Evolutionary conservation across 2,329 filamentous ascomycete species (phyloP).

Genomic region (Microdochium bolleyi): DNA sequence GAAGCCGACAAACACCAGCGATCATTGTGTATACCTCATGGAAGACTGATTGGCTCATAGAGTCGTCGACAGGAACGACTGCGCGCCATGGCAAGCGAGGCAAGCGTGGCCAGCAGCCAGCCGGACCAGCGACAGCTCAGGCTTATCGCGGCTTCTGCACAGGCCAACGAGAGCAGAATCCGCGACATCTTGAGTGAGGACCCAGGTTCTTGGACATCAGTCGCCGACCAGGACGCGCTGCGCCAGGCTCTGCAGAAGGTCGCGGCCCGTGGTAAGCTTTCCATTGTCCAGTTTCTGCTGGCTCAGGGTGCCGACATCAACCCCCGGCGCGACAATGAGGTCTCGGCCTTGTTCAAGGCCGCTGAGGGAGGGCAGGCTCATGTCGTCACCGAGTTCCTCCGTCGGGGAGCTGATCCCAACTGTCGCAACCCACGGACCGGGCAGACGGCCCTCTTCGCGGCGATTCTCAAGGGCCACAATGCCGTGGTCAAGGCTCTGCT

Average conservation of each 20-base stretch:
- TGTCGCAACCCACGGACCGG: conserved; percentile 17
- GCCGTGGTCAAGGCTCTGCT: conserved; percentile 22
- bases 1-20: too few relatives aligned
- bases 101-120: conserved; percentile 27
- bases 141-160: conserved; percentile 25
- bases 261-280: conserved; percentile 24
- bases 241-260: conserved; percentile 28
- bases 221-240: conserved; percentile 24
- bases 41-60: too few relatives aligned
- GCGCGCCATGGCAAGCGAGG: conserved; percentile 11
- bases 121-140: conserved; percentile 27
- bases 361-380: conserved; percentile 26
- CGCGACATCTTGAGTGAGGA: conserved; percentile 26
- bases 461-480: conserved; percentile 24
- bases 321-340: conserved; percentile 22
- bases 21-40: too few relatives aligned
- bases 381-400: conserved; percentile 24
- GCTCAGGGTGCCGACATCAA: conserved; percentile 27
- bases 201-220: conserved; percentile 19
- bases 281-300: conserved; percentile 26
- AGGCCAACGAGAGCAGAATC: conserved; percentile 26
- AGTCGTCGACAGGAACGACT: not conserved
- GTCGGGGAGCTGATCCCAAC: conserved; percentile 22
- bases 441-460: conserved; percentile 27
- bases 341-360: conserved; percentile 27